Conservation (phyloP, 2,329 filamentous ascomycete genomes). For the Pseudogymnoascus sp. region DNA sequence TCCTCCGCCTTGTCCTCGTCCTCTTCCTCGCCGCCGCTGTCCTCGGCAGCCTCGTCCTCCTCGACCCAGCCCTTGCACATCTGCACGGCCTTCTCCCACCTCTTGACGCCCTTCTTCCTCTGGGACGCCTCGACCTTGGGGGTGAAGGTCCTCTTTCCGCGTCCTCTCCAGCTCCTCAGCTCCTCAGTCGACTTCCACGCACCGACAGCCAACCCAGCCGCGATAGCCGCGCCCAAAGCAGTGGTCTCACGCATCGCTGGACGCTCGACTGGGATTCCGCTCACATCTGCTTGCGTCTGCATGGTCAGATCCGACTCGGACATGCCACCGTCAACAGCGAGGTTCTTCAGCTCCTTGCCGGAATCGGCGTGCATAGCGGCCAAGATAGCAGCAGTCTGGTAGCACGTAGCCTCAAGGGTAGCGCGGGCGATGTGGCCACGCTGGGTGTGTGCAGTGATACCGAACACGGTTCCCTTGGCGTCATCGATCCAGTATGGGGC, state of each 20-base stretch:
- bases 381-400: slow-evolving; percentile 65
- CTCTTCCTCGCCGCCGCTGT: background rate
- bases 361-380: slow-evolving; percentile 66
- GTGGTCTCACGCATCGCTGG: slow-evolving; percentile 80
- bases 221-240: slow-evolving; percentile 71
- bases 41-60: slow-evolving; percentile 11
- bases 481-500: slow-evolving; percentile 72
- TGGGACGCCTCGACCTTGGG: slow-evolving; percentile 54
- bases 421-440: slow-evolving; percentile 63
- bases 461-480: slow-evolving; percentile 63
- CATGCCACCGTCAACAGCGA: slow-evolving; percentile 67
- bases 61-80: slow-evolving; percentile 65
- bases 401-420: slow-evolving; percentile 64
- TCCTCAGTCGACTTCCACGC: slow-evolving; percentile 70
- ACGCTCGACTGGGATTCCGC: slow-evolving; percentile 68
- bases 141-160: slow-evolving; percentile 60
- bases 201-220: slow-evolving; percentile 67
- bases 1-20: background rate
- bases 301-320: slow-evolving; percentile 64
- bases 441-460: slow-evolving; percentile 62
- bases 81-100: slow-evolving; percentile 69
- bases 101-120: slow-evolving; percentile 55
- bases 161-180: slow-evolving; percentile 61
- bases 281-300: slow-evolving; percentile 74
- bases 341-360: slow-evolving; percentile 52